Evolutionary conservation across 768 basidiomycete genomes (phyloP), one percentile per base, ranked within the genome.

Genomic region (Asterophora parasitica): DNA sequence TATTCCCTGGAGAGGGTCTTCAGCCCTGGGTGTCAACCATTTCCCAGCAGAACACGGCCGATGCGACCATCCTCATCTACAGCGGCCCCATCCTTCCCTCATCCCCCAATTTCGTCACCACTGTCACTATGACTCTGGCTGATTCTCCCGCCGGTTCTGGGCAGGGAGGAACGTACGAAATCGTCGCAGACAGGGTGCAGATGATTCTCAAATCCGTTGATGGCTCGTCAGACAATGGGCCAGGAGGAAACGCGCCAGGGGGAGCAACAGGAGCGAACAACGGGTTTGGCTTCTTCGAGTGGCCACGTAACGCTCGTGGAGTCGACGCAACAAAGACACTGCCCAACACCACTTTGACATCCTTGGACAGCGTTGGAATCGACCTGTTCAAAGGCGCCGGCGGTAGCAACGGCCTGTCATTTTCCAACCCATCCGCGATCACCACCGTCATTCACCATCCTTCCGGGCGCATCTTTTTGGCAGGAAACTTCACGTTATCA

Each of bases 251-350:
- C 27, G 59, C 66, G 2, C 63, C 68, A 19, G 57, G 63, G 30
- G 64, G 58, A 23, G 54, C 55, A 11, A 49, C 53, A 50, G 66
- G 63, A 33, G 62, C 67, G 10, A 70, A 71, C 31, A 70, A 62
- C 16, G 82, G 82, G 2, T 93, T 90, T 59, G 95, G 95, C 10
- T 83, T 96, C 56, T 84, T 89, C 53, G 95, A 98, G 64, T 98
- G 88, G 88, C 81, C 85, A 17, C 66, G 85, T 27, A 67, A 66
- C 44, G 64, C 9, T 9, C 4, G 9, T 9, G 30, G 9, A 10
- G 64, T 67, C 17, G 83, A 90, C 58, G 85, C 83, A 6, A 81
- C 82, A 3, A 67, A 76, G 9, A 61, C 68, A 2, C 69, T 94
- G 35, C 70, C 83, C 1, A 92, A 92, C 61, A 63, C 78, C 2